A percentile compares a stretch with the other conserved stretches of the same genome.
Conservation (phyloP, 78 protist species). For the Trichosphaerium sp. region DNA sequence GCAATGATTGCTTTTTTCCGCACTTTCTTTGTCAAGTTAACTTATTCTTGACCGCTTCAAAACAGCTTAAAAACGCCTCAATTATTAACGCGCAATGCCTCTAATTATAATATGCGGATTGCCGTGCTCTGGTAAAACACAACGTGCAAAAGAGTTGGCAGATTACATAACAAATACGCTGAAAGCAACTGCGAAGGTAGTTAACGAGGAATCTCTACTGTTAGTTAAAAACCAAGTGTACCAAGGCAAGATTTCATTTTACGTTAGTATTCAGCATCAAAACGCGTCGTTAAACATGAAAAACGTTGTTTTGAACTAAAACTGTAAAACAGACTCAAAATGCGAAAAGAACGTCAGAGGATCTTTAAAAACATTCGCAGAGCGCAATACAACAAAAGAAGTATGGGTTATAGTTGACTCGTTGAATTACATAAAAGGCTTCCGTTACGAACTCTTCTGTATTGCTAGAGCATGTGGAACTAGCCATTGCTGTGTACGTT, state of each 20-base stretch:
- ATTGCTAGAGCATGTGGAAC: constrained; percentile 48
- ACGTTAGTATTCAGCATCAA: background rate
- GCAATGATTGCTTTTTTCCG: too few species aligned
- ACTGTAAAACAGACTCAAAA: constrained; percentile 5
- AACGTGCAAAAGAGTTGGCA: background rate
- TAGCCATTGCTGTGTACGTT: constrained; percentile 34
- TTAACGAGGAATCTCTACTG: constrained; percentile 6
- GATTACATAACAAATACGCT: background rate
- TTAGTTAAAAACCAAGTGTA: background rate
- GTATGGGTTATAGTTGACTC: constrained; percentile 51
- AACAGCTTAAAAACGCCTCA: too few species aligned
- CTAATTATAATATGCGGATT: constrained; percentile 19
- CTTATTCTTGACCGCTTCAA: too few species aligned
- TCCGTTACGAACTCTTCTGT: constrained; percentile 65
- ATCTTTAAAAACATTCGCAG: constrained; percentile 37
- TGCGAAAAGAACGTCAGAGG: constrained; percentile 57
- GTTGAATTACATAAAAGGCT: constrained; percentile 75
- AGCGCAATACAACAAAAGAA: constrained; percentile 25
- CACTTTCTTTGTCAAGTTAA: too few species aligned
- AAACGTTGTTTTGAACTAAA: background rate
- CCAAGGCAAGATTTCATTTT: background rate
- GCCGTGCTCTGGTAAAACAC: constrained; percentile 33
- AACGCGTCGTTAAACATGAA: background rate
- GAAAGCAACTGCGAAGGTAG: background rate
- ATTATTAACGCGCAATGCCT: too few species aligned